phyloP scores from a whole-genome alignment of 352 stramenopile species.

The Phytophthora agathidicida region DNA sequence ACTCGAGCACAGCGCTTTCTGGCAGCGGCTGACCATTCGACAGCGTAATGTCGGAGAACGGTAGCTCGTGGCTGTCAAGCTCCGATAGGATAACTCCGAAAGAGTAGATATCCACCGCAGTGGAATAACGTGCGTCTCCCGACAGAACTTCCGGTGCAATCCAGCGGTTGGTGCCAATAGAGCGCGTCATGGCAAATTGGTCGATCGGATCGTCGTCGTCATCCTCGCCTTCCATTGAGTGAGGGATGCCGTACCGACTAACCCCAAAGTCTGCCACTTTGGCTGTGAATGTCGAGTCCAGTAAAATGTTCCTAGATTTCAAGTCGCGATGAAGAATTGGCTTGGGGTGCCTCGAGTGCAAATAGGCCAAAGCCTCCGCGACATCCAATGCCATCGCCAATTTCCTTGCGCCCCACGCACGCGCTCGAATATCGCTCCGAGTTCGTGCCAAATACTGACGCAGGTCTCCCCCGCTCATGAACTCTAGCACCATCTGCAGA shows the following conservation, averaged over 20 bases:
- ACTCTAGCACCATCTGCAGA: slow-evolving; percentile 75
- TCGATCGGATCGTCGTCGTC: slow-evolving; percentile 21
- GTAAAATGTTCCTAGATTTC: slow-evolving; percentile 71
- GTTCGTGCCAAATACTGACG: slow-evolving; percentile 51
- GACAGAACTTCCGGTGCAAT: slow-evolving; percentile 71
- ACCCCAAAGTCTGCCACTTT: slow-evolving; percentile 80
- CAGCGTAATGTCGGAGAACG: slow-evolving; percentile 65
- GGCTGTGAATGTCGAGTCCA: slow-evolving; percentile 57
- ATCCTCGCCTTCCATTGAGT: slow-evolving; percentile 26
- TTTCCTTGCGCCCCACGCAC: slow-evolving; percentile 57
- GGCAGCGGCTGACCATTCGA: slow-evolving; percentile 59
- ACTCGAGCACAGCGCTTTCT: slow-evolving; percentile 55
- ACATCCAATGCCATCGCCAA: slow-evolving; percentile 66
- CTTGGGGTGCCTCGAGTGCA: slow-evolving; percentile 56
- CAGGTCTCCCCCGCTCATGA: slow-evolving; percentile 73
- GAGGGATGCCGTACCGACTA: slow-evolving; percentile 46
- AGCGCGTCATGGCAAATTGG: slow-evolving; percentile 31
- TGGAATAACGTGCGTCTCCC: slow-evolving; percentile 45
- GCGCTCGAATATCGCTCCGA: slow-evolving; percentile 29
- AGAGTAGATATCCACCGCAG: slow-evolving; percentile 71
- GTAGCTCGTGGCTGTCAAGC: slow-evolving; percentile 71
- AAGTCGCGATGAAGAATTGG: slow-evolving; percentile 75
- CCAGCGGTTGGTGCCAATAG: slow-evolving; percentile 50
- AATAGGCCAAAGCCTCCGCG: slow-evolving; percentile 65
- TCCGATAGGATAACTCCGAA: slow-evolving; percentile 77